Base-by-base conservation (phyloP, 257 asterid genomes). In the Nicotiana sylvestris region DNA sequence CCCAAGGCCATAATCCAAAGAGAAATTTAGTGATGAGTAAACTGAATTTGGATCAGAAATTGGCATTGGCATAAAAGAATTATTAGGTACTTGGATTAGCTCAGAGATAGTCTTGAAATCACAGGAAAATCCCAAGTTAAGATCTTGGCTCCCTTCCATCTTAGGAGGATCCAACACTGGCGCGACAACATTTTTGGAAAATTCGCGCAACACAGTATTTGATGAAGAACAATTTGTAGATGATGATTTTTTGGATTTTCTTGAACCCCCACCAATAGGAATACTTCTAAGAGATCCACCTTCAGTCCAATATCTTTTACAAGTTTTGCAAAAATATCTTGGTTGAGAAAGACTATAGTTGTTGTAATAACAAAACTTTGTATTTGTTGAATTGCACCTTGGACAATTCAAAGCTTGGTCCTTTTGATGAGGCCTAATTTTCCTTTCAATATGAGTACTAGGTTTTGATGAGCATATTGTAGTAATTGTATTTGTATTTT, bases 201-300 rank as follows among this genome's bases (percentile, higher is more conserved):
- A 3, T 8, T 43, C 49, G 10, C 49, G 49, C 89, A 27, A 88
- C 91, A 90, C 79, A n/a, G 85, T 89, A 84, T 91, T 90, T 29
- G 87, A 55, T 3, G 84, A 76, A 27, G 89, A 60, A 21, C 10
- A 7, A 43, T 43, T 43, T 7, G 49, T 8, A 43, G 80, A 25
- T 35, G 77, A 35, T n/a, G 91, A 82, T 86, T 86, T 87, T 18
- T 88, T 93, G 91, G 90, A 90, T 88, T 92, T 93, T 29, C 97
- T 87, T 9, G 97, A 91, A 57, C 94, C 97, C 1, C 98, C 98
- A 3, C 98, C 98, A 13, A 93, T 93, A 2, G 98, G 98, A 53
- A 94, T 90, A 60, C 87, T 92, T 55, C 97, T 84, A 5, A 92
- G 86, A 67, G 97, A 87, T 65, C 97, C 97, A n/a, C 97, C 97